These are phyloP conservation scores for Cladosporium sp. DNA, from an alignment of 2,329 filamentous ascomycete species.

Conservation along the genomic window DNA sequence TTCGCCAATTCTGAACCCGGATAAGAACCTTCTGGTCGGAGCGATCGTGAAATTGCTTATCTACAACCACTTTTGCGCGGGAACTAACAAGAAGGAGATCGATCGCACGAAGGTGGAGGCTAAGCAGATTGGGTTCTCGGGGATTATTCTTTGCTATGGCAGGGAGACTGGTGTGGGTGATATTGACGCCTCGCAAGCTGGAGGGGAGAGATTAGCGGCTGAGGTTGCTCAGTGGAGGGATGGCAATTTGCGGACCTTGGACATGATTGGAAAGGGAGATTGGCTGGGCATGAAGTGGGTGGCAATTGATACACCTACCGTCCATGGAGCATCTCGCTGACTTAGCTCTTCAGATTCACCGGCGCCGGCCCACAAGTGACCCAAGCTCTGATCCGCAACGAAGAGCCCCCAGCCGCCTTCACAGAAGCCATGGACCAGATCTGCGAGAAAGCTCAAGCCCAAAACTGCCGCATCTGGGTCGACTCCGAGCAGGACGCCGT, in stretches of 20 bases:
- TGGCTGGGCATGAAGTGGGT: constrained; percentile 54
- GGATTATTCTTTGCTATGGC: constrained; percentile 56
- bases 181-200: constrained; percentile 50
- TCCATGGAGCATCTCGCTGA: background rate
- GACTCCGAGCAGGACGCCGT: constrained; percentile 57
- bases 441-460: constrained; percentile 44
- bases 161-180: constrained; percentile 48
- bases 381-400: constrained; percentile 42
- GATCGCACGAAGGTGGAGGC: constrained; percentile 47
- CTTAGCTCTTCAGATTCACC: constrained; percentile 43
- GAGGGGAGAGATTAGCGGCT: constrained; percentile 24
- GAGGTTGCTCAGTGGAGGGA: constrained; percentile 52
- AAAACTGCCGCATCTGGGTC: constrained; percentile 50
- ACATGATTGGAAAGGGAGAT: constrained; percentile 54
- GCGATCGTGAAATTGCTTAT: constrained; percentile 49
- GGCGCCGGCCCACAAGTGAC: constrained; percentile 49
- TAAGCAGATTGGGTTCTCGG: constrained; percentile 52
- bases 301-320: too few relatives aligned
- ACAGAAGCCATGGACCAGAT: constrained; percentile 46
- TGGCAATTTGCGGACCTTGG: constrained; percentile 55
- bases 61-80: constrained; percentile 60
- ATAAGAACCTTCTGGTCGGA: constrained; percentile 49
- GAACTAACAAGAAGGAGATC: constrained; percentile 51
- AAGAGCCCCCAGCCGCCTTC: constrained; percentile 44
- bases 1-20: constrained; percentile 48